Conservation (phyloP, 1,139 yeast species). For the Kluyveromyces marxianus region DNA sequence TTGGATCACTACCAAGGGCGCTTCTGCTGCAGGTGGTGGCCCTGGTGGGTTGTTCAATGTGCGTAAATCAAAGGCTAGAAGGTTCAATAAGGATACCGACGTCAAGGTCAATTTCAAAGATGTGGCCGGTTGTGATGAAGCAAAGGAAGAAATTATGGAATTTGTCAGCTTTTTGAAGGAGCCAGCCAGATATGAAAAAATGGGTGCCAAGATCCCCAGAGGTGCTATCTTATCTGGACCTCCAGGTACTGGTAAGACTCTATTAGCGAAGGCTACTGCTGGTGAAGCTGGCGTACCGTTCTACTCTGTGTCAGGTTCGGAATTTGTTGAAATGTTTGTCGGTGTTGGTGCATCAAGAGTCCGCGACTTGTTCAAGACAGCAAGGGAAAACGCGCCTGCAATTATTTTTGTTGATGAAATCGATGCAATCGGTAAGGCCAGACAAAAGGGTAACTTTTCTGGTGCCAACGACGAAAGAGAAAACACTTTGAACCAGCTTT, state of each 20-base stretch:
- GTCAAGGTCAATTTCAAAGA: conserved; percentile 68
- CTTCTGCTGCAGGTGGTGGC: conserved; percentile 42
- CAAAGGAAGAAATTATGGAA: conserved; percentile 80
- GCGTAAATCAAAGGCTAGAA: conserved; percentile 62
- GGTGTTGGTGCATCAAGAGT: conserved; percentile 82
- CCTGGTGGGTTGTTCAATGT: conserved; percentile 56
- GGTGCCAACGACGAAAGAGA: conserved; percentile 78
- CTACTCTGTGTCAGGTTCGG: conserved; percentile 75
- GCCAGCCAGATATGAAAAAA: conserved; percentile 63
- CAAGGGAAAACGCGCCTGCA: conserved; percentile 74
- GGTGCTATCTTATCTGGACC: conserved; percentile 82
- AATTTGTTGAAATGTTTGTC: conserved; percentile 75
- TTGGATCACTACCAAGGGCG: conserved; percentile 57
- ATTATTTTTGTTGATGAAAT: conserved; percentile 77
- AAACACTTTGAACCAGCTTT: conserved; percentile 67
- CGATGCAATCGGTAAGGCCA: conserved; percentile 77
- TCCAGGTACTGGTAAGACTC: conserved; percentile 83
- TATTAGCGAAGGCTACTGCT: conserved; percentile 75
- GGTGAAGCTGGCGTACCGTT: conserved; percentile 85
- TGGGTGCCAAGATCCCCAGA: conserved; percentile 79
- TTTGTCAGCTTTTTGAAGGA: conserved; percentile 72
- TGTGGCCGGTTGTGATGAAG: conserved; percentile 80
- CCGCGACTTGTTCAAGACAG: conserved; percentile 72
- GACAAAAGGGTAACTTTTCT: conserved; percentile 54
- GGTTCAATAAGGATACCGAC: conserved; percentile 63